Evolutionary conservation across 2,329 filamentous ascomycete genomes (phyloP).

Genomic region (Fusarium agapanthi): DNA sequence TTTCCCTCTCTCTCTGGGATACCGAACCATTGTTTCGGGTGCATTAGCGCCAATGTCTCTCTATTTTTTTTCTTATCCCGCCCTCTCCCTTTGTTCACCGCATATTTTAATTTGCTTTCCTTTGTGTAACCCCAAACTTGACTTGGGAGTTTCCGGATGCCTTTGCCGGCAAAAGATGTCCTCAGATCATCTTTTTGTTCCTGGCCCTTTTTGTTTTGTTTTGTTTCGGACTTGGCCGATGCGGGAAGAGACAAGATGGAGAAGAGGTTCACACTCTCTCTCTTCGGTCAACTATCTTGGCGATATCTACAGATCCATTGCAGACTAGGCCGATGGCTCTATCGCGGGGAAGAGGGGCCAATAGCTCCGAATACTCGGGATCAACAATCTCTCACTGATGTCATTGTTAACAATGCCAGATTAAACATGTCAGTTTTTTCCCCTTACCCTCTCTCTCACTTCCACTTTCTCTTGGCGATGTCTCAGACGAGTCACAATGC

Average conservation of each 20-base stretch:
- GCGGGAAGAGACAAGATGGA: constrained; percentile 26
- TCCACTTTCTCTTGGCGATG: neutral
- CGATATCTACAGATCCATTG: neutral
- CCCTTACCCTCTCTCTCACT: neutral
- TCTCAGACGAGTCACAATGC: neutral
- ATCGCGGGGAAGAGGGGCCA: constrained; percentile 29
- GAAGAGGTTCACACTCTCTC: neutral
- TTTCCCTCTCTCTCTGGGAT: neutral
- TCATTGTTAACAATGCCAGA: neutral
- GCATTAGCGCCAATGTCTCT: constrained; percentile 20
- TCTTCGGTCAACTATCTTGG: neutral
- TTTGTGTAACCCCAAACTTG: neutral
- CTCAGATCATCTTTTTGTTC: neutral
- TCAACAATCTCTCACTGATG: constrained; percentile 13
- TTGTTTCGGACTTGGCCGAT: constrained; percentile 9
- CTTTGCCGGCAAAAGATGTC: constrained; percentile 6
- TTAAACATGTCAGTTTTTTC: neutral
- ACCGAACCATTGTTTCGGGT: constrained; percentile 36
- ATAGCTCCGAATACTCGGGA: constrained; percentile 17
- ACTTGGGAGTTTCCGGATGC: neutral
- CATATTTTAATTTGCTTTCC: neutral
- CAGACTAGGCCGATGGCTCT: neutral
- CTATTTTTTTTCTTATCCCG: neutral
- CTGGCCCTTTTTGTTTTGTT: neutral
- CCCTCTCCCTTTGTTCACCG: constrained; percentile 1